Percentiles rank a stretch among this genome's conserved stretches.
Conservation (phyloP, 2,329 filamentous ascomycete species). For the Pezicula carpinea region DNA sequence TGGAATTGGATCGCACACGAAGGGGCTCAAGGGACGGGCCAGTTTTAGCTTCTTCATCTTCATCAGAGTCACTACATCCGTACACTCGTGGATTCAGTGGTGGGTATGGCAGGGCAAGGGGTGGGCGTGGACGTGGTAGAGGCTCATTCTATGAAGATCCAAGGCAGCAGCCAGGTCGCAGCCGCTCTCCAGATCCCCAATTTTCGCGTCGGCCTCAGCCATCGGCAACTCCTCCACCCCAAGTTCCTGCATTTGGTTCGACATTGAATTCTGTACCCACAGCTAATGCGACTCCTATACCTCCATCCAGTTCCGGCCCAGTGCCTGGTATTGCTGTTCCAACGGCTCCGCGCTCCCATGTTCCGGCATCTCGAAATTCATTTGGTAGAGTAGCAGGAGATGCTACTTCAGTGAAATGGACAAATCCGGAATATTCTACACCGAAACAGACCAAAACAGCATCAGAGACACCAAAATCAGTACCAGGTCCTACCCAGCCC, state of each 20-base stretch:
- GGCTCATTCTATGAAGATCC: slow-evolving; percentile 55
- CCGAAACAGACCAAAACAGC: neutral
- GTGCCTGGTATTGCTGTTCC: slow-evolving; percentile 22
- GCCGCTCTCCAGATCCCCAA: slow-evolving; percentile 25
- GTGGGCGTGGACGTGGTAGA: slow-evolving; percentile 44
- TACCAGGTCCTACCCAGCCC: neutral
- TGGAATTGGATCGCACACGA: slow-evolving; percentile 63
- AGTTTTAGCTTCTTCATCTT: slow-evolving; percentile 65
- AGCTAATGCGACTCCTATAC: slow-evolving; percentile 2
- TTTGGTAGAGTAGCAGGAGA: neutral
- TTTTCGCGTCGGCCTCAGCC: slow-evolving; percentile 33
- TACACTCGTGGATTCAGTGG: slow-evolving; percentile 28
- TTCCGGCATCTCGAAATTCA: neutral
- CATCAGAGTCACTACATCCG: slow-evolving; percentile 53
- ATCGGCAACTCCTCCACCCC: slow-evolving; percentile 47
- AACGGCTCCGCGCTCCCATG: slow-evolving; percentile 18
- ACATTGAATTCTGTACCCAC: slow-evolving; percentile 12
- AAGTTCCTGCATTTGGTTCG: slow-evolving; percentile 51
- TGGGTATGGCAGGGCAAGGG: slow-evolving; percentile 47
- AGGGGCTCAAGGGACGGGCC: slow-evolving; percentile 70
- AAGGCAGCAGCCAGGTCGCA: slow-evolving; percentile 28
- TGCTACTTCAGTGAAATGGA: slow-evolving; percentile 1
- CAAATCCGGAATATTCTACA: slow-evolving; percentile 4
- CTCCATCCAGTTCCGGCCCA: slow-evolving; percentile 8
- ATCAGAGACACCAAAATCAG: neutral